phyloP scores from a whole-genome alignment of 306 rosid genomes.

The Delonix regia region DNA sequence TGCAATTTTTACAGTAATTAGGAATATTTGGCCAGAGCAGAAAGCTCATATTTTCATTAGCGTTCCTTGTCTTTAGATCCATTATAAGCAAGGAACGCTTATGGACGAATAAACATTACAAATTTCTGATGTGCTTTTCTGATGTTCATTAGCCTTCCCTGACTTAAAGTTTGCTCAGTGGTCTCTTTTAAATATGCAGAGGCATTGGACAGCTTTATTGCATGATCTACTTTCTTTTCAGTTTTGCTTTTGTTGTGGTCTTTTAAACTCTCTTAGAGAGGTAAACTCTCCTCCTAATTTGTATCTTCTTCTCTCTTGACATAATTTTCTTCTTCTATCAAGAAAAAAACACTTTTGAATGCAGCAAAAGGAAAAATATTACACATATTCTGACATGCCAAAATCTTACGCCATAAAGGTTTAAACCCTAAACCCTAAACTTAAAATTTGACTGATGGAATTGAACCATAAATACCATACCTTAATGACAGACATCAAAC shows the following conservation, averaged over 20 bases:
- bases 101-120: too few relatives aligned
- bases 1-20: background rate
- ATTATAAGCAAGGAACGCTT: background rate
- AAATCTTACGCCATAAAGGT: background rate
- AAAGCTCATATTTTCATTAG: background rate
- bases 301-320: background rate
- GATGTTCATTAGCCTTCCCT: too few relatives aligned
- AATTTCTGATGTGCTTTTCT: too few relatives aligned
- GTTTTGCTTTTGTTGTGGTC: too few relatives aligned
- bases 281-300: background rate
- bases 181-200: background rate
- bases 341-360: too few relatives aligned
- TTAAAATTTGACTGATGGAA: background rate
- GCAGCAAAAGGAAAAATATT: constrained; percentile 9
- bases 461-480: constrained; percentile 42
- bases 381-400: constrained; percentile 9
- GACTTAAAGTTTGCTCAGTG: too few relatives aligned
- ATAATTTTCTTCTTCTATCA: background rate
- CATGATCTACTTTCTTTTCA: too few relatives aligned
- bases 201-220: background rate
- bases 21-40: background rate
- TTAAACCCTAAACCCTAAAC: too few relatives aligned
- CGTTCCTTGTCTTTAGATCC: background rate
- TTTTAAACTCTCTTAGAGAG: background rate
- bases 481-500: constrained; percentile 97